phyloP scores from a whole-genome alignment of 2,329 filamentous ascomycete genomes.

The Ilyonectria sp. region DNA sequence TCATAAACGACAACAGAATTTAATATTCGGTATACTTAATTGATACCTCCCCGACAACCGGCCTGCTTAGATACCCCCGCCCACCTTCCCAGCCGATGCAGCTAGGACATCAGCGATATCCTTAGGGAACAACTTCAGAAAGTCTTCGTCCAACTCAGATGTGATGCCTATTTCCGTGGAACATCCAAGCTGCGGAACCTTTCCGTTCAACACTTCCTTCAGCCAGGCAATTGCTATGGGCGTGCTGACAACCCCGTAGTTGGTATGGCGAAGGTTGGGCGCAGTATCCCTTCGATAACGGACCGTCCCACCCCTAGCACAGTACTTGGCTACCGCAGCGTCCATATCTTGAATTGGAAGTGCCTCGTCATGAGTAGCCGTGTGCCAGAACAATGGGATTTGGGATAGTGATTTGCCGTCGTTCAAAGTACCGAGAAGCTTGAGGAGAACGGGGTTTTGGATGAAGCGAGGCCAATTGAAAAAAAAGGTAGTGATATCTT shows the following conservation, averaged over 20 bases:
- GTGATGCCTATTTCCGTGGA: not conserved
- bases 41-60: no score
- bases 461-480: constrained; percentile 50
- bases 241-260: constrained; percentile 29
- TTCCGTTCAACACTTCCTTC: constrained; percentile 28
- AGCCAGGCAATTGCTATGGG: constrained; percentile 39
- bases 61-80: not conserved
- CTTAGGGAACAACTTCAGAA: not conserved
- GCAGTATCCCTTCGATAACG: constrained; percentile 60
- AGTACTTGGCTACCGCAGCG: constrained; percentile 58
- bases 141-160: not conserved
- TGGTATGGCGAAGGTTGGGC: constrained; percentile 54
- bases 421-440: constrained; percentile 48
- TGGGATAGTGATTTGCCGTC: constrained; percentile 58
- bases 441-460: constrained; percentile 40
- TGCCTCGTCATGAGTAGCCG: constrained; percentile 63
- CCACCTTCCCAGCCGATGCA: not conserved
- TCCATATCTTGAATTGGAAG: constrained; percentile 62
- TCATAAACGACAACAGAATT: no score
- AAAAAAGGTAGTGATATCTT: constrained; percentile 60
- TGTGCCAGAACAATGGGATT: constrained; percentile 66
- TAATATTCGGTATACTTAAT: no score
- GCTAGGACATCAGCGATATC: not conserved
- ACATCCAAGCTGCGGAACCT: not conserved
- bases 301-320: constrained; percentile 57